These are phyloP conservation scores for Maudiozyma bulderi DNA, from an alignment of 805 yeast genomes.

Conservation along the genomic window DNA sequence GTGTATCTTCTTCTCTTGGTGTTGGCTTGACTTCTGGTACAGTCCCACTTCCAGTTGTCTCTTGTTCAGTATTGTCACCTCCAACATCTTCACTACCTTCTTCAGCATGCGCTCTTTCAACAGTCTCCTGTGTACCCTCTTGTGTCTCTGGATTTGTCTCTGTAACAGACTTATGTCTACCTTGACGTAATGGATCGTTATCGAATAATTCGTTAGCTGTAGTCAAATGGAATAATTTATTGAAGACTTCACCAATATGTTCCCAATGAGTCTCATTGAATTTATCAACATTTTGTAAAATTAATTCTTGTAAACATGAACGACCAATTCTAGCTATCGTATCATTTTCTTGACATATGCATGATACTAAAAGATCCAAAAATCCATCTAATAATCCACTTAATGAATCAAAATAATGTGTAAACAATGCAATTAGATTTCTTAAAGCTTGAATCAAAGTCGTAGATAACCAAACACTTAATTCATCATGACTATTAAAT, in stretches of 20 bases:
- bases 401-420: slow-evolving; percentile 71
- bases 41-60: neutral
- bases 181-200: slow-evolving; percentile 33
- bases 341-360: slow-evolving; percentile 94
- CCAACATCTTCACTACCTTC: slow-evolving; percentile 32
- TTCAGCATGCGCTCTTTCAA: slow-evolving; percentile 26
- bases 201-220: slow-evolving; percentile 79
- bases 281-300: slow-evolving; percentile 61
- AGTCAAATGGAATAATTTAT: slow-evolving; percentile 63
- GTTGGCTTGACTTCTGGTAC: neutral
- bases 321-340: slow-evolving; percentile 93
- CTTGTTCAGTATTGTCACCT: slow-evolving; percentile 7
- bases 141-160: slow-evolving; percentile 14
- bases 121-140: slow-evolving; percentile 26
- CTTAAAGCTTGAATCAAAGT: slow-evolving; percentile 92
- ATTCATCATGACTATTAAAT: slow-evolving; percentile 64
- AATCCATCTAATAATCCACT: slow-evolving; percentile 69
- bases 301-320: slow-evolving; percentile 71
- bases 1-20: neutral
- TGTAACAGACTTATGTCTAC: slow-evolving; percentile 18
- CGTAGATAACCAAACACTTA: slow-evolving; percentile 93
- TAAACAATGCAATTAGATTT: slow-evolving; percentile 73
- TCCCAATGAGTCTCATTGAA: slow-evolving; percentile 69
- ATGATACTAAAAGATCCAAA: slow-evolving; percentile 65
- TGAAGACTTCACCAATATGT: slow-evolving; percentile 54